Base-by-base conservation (phyloP, 2,329 filamentous ascomycete species). In the Aaosphaeria arxii region DNA sequence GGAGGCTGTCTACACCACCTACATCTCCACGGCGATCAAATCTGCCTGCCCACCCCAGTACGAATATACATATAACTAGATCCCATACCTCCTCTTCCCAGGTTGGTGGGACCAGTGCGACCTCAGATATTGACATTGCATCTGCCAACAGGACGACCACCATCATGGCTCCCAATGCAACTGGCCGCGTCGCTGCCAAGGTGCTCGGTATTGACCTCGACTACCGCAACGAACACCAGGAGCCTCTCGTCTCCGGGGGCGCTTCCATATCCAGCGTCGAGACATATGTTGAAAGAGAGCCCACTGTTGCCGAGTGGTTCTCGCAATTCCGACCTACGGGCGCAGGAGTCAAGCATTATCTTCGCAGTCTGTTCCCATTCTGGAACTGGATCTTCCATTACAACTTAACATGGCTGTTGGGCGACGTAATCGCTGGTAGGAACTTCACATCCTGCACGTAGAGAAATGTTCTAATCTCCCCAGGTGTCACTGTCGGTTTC, bases 361-460 rank as follows among this genome's bases (percentile, higher is more conserved):
- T 86, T 44, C 40, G 76, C 52, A 88, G 82, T 13, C 74, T 96
- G 4, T 95, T 99, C 58, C 94, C 94, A 0, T 96, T 96, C 68
- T 70, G 87, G n/a, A 78, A 83, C 29, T 99, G 94, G 94, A 92
- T 96, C 47, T 74, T 77, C 7, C 83, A 86, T 62, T 99, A 99
- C 76, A 99, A 99, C 66, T 11, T 85, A 9, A 85, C 91, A 74
- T 99, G 94, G 94, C 73, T 96, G 4, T 70, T 84, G 7, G 94
- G 94, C 58, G 94, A 99, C 72, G 71, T 96, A 42, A 84, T 97
- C 49, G 92, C 94, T 48, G 92, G 88, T 87, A 67, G 66, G 81
- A 6, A 31, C 41, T 11, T 40, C 31, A 11, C 9, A 30, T 43
- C 13, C 6, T 29, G 9, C 35, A 4, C 30, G 5, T 32, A 5